A percentile compares a stretch with the other conserved stretches of the same genome.
Evolutionary conservation across 176 grass and related monocot species (phyloP).

Genomic region (Cymbopogon citratus): DNA sequence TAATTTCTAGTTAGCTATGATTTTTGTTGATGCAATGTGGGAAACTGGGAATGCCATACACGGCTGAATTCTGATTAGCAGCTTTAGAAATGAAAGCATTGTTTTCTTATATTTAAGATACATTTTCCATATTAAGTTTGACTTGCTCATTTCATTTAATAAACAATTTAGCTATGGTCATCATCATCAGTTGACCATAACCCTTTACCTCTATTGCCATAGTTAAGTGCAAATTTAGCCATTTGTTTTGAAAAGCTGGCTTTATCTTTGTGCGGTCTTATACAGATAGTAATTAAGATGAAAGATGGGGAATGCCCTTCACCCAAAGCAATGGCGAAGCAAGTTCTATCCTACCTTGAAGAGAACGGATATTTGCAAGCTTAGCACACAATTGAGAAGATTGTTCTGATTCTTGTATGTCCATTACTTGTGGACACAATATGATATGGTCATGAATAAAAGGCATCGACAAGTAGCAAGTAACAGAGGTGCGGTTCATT

Average conservation of each 20-base stretch:
- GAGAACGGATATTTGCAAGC: conserved; percentile 64
- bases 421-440: conserved; percentile 43
- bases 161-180: neutral
- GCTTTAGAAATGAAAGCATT: neutral
- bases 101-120: neutral
- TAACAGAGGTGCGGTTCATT: neutral
- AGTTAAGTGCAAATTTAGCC: neutral
- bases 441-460: conserved; percentile 36
- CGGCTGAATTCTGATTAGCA: neutral
- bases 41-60: neutral
- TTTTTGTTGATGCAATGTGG: conserved; percentile 1
- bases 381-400: conserved; percentile 28
- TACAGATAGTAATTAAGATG: conserved; percentile 73
- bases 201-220: neutral
- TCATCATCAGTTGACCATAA: neutral
- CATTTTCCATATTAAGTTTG: neutral
- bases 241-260: neutral
- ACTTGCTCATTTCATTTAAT: conserved; percentile 7
- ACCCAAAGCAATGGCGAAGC: conserved; percentile 75
- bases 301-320: conserved; percentile 65
- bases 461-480: neutral
- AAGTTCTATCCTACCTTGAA: conserved; percentile 67
- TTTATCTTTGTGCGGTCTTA: conserved; percentile 13
- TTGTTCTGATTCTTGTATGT: conserved; percentile 33
- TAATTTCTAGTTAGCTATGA: neutral